Conservation (phyloP, 2,329 filamentous ascomycete genomes). For the Colletotrichum agaves region DNA sequence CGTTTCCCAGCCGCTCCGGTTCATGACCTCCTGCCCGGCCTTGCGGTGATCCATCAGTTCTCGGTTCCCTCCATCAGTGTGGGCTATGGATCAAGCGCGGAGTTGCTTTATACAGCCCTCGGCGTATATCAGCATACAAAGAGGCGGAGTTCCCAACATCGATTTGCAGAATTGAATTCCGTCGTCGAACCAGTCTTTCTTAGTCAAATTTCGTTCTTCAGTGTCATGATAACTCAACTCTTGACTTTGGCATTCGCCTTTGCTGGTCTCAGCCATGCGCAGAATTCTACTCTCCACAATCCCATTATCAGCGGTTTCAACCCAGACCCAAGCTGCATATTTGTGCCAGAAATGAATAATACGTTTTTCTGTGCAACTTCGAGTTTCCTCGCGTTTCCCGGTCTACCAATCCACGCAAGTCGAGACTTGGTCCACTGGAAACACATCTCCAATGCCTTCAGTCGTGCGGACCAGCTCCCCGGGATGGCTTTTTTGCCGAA, state of each 20-base stretch:
- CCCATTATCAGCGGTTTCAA: slow-evolving; percentile 62
- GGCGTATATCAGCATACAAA: too few relatives aligned
- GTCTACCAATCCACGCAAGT: slow-evolving; percentile 63
- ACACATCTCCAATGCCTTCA: slow-evolving; percentile 53
- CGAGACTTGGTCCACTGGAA: slow-evolving; percentile 62
- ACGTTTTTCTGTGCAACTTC: slow-evolving; percentile 64
- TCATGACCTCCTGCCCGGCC: neutral
- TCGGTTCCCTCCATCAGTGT: neutral
- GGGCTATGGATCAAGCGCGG: too few relatives aligned
- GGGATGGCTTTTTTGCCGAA: slow-evolving; percentile 44
- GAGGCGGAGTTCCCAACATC: neutral
- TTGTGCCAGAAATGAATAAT: slow-evolving; percentile 50
- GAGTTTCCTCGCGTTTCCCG: slow-evolving; percentile 63
- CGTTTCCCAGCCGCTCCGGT: neutral
- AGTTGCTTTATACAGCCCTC: too few relatives aligned
- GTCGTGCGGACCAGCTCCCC: slow-evolving; percentile 54
- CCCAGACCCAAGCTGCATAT: slow-evolving; percentile 59
- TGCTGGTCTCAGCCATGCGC: neutral
- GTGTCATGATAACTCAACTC: neutral
- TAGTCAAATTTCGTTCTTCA: neutral
- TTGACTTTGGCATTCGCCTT: neutral
- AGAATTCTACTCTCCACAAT: slow-evolving; percentile 49
- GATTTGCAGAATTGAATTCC: too few relatives aligned
- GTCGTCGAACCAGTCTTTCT: too few relatives aligned
- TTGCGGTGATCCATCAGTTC: fast-evolving